Conservation (phyloP, 1,284 basidiomycete genomes). For the Fomitopsis pinicola region DNA sequence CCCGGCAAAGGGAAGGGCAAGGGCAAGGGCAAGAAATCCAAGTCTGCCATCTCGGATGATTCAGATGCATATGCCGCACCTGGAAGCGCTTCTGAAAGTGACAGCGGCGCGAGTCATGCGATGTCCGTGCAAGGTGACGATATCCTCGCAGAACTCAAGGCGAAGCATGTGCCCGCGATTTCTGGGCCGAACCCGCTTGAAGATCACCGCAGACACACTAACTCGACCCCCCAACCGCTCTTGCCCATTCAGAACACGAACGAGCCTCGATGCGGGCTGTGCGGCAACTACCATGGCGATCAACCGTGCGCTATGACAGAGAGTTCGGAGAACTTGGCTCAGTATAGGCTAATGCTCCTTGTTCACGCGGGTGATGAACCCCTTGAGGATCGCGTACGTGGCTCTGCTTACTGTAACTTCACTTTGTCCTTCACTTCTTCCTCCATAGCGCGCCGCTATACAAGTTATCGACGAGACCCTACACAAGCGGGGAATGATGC, state of each 20-base stretch:
- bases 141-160: neutral
- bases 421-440: conserved; percentile 1
- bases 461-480: conserved; percentile 62
- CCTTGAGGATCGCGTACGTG: conserved; percentile 54
- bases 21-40: conserved; percentile 21
- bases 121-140: conserved; percentile 1
- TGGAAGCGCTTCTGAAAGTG: conserved; percentile 29
- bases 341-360: conserved; percentile 64
- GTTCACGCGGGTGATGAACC: conserved; percentile 58
- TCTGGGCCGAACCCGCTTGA: no score
- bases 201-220: no score
- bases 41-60: conserved; percentile 29
- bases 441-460: conserved; percentile 52
- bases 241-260: conserved; percentile 16
- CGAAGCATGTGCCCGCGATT: neutral
- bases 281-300: conserved; percentile 44
- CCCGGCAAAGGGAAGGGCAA: conserved; percentile 21
- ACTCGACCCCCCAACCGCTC: conserved; percentile 3
- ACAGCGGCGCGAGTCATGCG: conserved; percentile 9
- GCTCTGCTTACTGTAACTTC: neutral
- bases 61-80: conserved; percentile 32
- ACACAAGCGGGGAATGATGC: conserved; percentile 44
- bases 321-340: conserved; percentile 57
- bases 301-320: conserved; percentile 62
- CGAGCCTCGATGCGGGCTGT: conserved; percentile 51